Evolutionary conservation across 2,329 filamentous ascomycete genomes (phyloP).

Genomic region (Colletotrichum gigasporum): DNA sequence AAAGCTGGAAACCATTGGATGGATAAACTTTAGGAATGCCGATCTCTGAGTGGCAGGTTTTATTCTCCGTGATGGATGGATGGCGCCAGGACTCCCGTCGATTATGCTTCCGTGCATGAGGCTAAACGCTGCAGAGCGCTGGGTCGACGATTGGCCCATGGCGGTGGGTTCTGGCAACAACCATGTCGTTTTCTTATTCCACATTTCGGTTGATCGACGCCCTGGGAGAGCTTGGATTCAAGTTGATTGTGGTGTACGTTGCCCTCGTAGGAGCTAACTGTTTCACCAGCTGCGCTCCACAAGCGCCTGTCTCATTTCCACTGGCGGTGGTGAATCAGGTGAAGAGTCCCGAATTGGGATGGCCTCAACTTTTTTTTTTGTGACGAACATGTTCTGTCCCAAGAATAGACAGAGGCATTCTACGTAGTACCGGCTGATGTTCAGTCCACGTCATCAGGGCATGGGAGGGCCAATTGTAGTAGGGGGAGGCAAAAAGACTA

Average conservation of each 20-base stretch:
- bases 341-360: neutral
- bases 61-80: conserved; percentile 5
- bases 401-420: conserved; percentile 4
- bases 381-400: conserved; percentile 17
- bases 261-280: conserved; percentile 15
- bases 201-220: conserved; percentile 20
- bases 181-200: neutral
- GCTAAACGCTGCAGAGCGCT: neutral
- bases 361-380: conserved; percentile 2
- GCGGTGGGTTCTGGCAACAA: neutral
- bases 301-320: neutral
- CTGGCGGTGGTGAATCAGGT: neutral
- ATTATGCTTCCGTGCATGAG: conserved; percentile 20
- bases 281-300: conserved; percentile 19
- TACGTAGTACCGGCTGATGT: neutral
- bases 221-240: conserved; percentile 7
- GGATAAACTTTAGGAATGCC: conserved; percentile 8
- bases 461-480: neutral
- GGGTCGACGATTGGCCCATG: neutral
- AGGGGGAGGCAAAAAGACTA: no score
- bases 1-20: conserved; percentile 7
- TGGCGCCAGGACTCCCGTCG: neutral
- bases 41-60: neutral
- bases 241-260: conserved; percentile 24
- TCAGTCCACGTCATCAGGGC: conserved; percentile 16